phyloP scores from a whole-genome alignment of 371 early-diverging fungal species.

The Smittium culicis region DNA sequence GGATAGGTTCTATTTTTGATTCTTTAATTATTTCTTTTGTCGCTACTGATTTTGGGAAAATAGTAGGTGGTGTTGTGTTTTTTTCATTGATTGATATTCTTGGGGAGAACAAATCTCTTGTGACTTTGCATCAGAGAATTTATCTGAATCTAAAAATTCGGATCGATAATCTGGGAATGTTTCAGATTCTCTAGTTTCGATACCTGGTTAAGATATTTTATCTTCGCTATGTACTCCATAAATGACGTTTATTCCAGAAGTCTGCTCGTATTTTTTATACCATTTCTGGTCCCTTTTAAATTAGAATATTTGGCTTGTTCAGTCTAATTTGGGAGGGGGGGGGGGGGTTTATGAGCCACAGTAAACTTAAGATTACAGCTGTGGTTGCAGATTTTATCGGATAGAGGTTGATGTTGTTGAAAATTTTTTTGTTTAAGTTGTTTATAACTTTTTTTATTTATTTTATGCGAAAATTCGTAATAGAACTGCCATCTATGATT shows the following conservation, averaged over 20 bases:
- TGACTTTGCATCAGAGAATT: background rate
- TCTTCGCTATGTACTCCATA: background rate
- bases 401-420: background rate
- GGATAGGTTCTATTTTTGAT: background rate
- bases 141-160: background rate
- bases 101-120: background rate
- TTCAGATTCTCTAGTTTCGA: background rate
- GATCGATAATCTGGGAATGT: background rate
- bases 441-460: background rate
- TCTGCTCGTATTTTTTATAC: no score
- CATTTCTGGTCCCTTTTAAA: background rate
- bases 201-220: background rate
- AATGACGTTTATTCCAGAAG: background rate
- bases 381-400: background rate
- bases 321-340: conserved; percentile 1
- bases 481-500: background rate
- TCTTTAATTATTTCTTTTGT: background rate
- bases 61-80: background rate
- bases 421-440: background rate
- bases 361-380: conserved; percentile 7
- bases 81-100: background rate
- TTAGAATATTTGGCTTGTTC: background rate
- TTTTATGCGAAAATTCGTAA: background rate
- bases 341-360: background rate
- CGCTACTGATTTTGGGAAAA: background rate